These are phyloP conservation scores for Fusarium equiseti DNA, from an alignment of 2,329 filamentous ascomycete species.

Conservation along the genomic window DNA sequence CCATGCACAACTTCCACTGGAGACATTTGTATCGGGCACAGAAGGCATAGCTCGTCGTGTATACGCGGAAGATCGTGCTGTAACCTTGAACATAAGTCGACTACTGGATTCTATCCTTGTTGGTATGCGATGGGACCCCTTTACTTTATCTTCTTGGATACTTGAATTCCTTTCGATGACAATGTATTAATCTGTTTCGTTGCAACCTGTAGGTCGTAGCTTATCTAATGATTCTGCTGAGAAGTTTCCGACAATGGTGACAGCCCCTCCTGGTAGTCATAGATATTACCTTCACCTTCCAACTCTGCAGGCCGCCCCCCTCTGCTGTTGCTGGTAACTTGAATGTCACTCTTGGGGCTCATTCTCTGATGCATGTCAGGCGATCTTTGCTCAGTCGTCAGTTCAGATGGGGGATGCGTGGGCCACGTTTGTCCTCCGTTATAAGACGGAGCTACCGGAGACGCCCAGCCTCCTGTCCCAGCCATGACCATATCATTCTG, in stretches of 20 bases:
- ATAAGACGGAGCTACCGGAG: background rate
- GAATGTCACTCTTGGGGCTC: background rate
- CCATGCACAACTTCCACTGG: too few relatives aligned
- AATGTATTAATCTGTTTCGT: too few relatives aligned
- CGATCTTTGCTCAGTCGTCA: background rate
- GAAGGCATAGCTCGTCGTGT: too few relatives aligned
- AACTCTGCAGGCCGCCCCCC: background rate
- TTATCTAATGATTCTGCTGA: too few relatives aligned
- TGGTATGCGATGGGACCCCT: too few relatives aligned
- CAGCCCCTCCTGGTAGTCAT: background rate
- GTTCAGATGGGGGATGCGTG: background rate
- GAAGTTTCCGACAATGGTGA: background rate
- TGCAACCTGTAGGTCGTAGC: too few relatives aligned
- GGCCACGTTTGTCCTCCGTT: background rate
- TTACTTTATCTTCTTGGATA: too few relatives aligned
- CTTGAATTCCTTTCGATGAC: too few relatives aligned
- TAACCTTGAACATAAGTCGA: too few relatives aligned
- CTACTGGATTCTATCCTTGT: too few relatives aligned
- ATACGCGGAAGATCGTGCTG: too few relatives aligned
- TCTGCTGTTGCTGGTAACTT: background rate
- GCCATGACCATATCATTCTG: background rate
- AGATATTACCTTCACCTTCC: background rate
- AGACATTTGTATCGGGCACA: too few relatives aligned
- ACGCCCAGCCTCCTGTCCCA: background rate
- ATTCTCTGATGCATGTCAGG: background rate